Conservation (phyloP, 164 flowering plant genomes). For the Umbilicus rupestris region DNA sequence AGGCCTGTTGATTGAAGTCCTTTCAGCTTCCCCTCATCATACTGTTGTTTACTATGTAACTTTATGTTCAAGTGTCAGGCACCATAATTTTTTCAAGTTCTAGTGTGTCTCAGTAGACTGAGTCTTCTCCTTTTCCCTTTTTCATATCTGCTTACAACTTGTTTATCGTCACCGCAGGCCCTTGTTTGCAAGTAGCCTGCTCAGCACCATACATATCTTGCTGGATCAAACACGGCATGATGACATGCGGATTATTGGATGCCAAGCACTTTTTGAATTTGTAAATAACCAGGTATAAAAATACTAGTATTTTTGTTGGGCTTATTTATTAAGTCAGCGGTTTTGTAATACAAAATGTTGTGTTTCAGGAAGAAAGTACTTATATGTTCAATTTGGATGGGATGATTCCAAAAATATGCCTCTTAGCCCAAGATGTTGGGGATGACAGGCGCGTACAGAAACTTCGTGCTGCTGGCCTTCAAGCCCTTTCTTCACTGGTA, state of each 20-base stretch:
- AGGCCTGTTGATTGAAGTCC: neutral
- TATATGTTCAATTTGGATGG: conserved; percentile 92
- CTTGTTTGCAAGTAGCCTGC: conserved; percentile 64
- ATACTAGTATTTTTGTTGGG: neutral
- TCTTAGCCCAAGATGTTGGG: conserved; percentile 68
- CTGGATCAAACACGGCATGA: conserved; percentile 65
- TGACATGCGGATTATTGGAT: conserved; percentile 63
- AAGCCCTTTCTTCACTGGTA: conserved; percentile 71
- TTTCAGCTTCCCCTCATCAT: neutral
- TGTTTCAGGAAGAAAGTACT: conserved; percentile 54
- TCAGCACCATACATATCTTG: conserved; percentile 55
- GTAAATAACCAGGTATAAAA: conserved; percentile 58
- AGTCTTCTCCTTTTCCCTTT: neutral
- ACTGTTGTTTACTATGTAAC: neutral
- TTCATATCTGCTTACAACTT: conserved; percentile 15
- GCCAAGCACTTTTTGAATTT: conserved; percentile 65
- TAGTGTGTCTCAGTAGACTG: neutral
- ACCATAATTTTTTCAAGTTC: neutral
- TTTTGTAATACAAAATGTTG: neutral
- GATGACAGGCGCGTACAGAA: conserved; percentile 53
- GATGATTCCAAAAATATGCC: conserved; percentile 74
- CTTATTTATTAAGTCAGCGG: neutral
- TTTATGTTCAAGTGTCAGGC: neutral
- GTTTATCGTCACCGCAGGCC: conserved; percentile 50
- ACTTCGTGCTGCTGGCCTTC: conserved; percentile 69